A percentile compares a stretch with the other conserved stretches of the same genome.
phyloP scores from a whole-genome alignment of 2,329 filamentous ascomycete species.

The Escovopsis sp. region DNA sequence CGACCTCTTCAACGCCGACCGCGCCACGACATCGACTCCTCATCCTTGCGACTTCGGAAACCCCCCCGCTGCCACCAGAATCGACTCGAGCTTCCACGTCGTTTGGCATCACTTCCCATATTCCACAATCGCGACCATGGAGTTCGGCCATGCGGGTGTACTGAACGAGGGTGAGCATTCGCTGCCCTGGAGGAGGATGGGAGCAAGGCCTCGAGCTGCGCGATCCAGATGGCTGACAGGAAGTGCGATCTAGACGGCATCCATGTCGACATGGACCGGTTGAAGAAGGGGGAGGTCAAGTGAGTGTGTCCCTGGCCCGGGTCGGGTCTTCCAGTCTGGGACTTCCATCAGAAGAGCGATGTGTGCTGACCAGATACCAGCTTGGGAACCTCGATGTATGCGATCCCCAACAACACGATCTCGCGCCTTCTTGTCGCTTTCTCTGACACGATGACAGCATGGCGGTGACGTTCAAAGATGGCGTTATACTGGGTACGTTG shows the following conservation, averaged over 20 bases:
- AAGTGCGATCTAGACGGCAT: constrained; percentile 69
- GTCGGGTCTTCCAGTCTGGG: too few species aligned
- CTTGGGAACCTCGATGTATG: constrained; percentile 93
- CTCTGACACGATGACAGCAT: constrained; percentile 44
- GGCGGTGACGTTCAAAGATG: constrained; percentile 98
- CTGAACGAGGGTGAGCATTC: constrained; percentile 43
- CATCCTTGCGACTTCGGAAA: background rate
- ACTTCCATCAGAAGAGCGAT: too few species aligned
- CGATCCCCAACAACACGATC: constrained; percentile 6
- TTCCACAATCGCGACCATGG: constrained; percentile 27
- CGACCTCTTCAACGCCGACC: constrained; percentile 7
- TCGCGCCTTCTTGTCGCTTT: background rate
- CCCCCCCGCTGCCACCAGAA: background rate
- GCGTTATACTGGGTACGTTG: constrained; percentile 79
- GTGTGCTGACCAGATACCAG: constrained; percentile 34
- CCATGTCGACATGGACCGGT: constrained; percentile 94
- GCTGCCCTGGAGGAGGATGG: too few species aligned
- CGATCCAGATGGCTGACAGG: constrained; percentile 10
- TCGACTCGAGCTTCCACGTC: too few species aligned
- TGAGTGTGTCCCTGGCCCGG: constrained; percentile 31
- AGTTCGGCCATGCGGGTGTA: constrained; percentile 46
- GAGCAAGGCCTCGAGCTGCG: background rate
- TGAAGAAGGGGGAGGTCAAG: constrained; percentile 99
- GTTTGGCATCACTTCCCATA: background rate
- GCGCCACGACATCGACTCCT: too few species aligned